These are phyloP conservation scores for Alternaria triticina DNA, from an alignment of 2,329 filamentous ascomycete species.

Conservation along the genomic window DNA sequence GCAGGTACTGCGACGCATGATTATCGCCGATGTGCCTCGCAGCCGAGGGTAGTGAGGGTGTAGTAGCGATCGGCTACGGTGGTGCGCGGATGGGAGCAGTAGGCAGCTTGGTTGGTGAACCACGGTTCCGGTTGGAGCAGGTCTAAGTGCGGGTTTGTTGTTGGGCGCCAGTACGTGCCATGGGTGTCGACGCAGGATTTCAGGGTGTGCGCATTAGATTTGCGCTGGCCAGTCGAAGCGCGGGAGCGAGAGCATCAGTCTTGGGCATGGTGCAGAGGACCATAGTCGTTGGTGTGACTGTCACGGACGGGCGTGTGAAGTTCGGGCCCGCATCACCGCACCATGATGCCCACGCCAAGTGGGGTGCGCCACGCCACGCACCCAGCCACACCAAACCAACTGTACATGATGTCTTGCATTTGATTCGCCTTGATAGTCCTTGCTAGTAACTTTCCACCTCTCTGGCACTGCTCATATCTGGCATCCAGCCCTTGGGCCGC, in stretches of 20 bases:
- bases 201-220: conserved; percentile 36
- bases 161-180: conserved; percentile 35
- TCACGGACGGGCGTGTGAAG: conserved; percentile 24
- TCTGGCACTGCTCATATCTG: conserved; percentile 66
- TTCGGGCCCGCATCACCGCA: conserved; percentile 16
- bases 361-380: conserved; percentile 10
- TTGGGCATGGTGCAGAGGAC: conserved; percentile 28
- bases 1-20: conserved; percentile 43
- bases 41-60: conserved; percentile 11
- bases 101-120: conserved; percentile 11
- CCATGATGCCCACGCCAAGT: conserved; percentile 23
- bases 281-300: conserved; percentile 17
- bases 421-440: not conserved
- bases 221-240: conserved; percentile 30
- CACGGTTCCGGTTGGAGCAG: conserved; percentile 15
- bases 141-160: conserved; percentile 27
- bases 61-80: conserved; percentile 7
- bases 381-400: conserved; percentile 24
- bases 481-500: conserved; percentile 89
- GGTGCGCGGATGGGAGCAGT: conserved; percentile 6
- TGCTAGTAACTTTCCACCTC: conserved; percentile 51
- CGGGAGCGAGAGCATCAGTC: conserved; percentile 25
- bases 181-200: conserved; percentile 21
- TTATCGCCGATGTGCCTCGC: conserved; percentile 14
- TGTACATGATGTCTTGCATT: not conserved